Conservation (phyloP, 1,139 yeast genomes). For the Blastobotrys aristatus region DNA sequence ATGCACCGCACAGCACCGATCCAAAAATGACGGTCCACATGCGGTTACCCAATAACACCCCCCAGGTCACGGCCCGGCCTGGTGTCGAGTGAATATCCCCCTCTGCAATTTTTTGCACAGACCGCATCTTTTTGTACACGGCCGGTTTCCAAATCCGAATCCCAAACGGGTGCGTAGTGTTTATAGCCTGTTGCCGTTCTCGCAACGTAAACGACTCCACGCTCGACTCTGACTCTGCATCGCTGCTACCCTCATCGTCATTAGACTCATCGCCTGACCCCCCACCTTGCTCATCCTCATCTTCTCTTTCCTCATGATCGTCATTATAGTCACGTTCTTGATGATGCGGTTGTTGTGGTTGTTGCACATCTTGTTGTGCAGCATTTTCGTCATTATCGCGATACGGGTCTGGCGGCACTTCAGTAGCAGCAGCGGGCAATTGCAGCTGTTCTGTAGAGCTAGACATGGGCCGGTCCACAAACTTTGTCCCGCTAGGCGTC, state of each 20-base stretch:
- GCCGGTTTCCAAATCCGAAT: slow-evolving; percentile 99
- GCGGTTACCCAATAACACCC: slow-evolving; percentile 66
- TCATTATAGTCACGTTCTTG: slow-evolving; percentile 11
- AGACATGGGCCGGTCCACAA: not conserved
- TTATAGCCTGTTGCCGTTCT: slow-evolving; percentile 93
- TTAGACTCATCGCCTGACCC: slow-evolving; percentile 17
- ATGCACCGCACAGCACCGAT: slow-evolving; percentile 47
- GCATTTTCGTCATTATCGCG: not conserved
- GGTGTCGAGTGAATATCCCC: slow-evolving; percentile 88
- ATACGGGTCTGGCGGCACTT: not conserved
- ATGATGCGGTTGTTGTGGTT: not conserved
- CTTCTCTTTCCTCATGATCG: slow-evolving; percentile 6
- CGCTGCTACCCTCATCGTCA: slow-evolving; percentile 26
- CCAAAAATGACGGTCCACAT: slow-evolving; percentile 78
- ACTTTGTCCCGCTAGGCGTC: not conserved
- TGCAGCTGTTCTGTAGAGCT: not conserved
- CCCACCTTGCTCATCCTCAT: slow-evolving; percentile 12
- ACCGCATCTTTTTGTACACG: slow-evolving; percentile 82
- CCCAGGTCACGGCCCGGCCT: slow-evolving; percentile 49
- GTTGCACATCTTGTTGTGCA: not conserved
- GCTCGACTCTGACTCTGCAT: slow-evolving; percentile 37
- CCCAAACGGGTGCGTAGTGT: slow-evolving; percentile 96
- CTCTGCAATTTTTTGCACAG: slow-evolving; percentile 88
- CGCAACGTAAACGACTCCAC: slow-evolving; percentile 82
- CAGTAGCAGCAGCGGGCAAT: not conserved